Evolutionary conservation across 2,329 filamentous ascomycete species (phyloP), one percentile per base, ranked within the genome.

Genomic region (Cercospora janseana): DNA sequence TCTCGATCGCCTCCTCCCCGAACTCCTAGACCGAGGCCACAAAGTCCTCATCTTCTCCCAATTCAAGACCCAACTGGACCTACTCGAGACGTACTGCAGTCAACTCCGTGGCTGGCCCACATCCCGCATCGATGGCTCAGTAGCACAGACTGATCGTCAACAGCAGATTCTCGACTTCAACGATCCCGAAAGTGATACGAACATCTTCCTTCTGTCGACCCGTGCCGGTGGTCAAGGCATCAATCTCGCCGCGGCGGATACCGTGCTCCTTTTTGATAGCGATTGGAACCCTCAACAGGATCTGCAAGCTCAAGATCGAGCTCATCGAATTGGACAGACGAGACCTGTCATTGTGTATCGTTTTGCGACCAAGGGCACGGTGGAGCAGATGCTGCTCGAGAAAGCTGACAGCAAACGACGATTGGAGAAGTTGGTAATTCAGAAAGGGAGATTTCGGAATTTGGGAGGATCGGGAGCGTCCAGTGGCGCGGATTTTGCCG

Each of bases 231-330:
- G 93, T 0, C 90, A 95, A 63, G 92, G 92, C 42, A 97, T 97
- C 75, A 97, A 96, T 63, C 82, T 97, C 0, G 88, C 88, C 0
- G 85, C 85, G 1, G 92, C 92, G 0, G 92, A 97, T 61, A 96
- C 92, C 0, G 92, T 96, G 8, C 86, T 97, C 37, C 76, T 97
- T 0, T 97, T 93, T 60, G 92, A 97, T 68, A 83, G 78, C 7
- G 82, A 95, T 63, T 96, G 92, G 83, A 98, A 98, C 62, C 93
- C 93, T 0, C 93, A 98, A 67, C 92, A 96, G 65, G 93, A 98
- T 68, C 76, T 98, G 0, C 93, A 98, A 66, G 93, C 93, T 0
- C 93, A 97, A 70, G 93, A 98, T 64, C 88, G 93, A 4, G 90
- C 88, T 0, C 93, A 98, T 66, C 83, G 93, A 9, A 97, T 98